Conservation (phyloP, 805 yeast species). For the Cyberlindnera samutprakarnensis region DNA sequence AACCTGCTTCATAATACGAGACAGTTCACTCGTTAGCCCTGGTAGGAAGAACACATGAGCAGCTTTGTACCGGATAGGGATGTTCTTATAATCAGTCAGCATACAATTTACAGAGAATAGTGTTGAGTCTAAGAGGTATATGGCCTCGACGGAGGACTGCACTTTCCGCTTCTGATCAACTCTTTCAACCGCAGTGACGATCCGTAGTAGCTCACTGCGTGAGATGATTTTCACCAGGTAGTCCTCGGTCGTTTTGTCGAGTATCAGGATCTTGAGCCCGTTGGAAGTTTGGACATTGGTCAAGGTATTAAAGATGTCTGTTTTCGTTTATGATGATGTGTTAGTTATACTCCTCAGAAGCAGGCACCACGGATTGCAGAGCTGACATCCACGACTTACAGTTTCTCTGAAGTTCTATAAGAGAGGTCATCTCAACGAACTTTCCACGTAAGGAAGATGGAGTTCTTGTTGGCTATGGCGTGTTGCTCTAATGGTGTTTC, state of each 20-base stretch:
- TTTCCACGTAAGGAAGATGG: too few species aligned
- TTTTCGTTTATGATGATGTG: slow-evolving; percentile 2
- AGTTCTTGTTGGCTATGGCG: too few species aligned
- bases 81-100: slow-evolving; percentile 58
- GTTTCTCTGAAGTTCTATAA: slow-evolving; percentile 30
- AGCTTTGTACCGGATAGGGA: slow-evolving; percentile 63
- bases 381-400: too few species aligned
- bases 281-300: slow-evolving; percentile 36
- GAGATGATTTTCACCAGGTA: slow-evolving; percentile 40
- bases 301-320: slow-evolving; percentile 28
- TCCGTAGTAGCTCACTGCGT: slow-evolving; percentile 39
- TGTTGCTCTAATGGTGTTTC: too few species aligned
- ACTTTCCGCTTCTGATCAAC: slow-evolving; percentile 56
- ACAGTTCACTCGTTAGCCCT: slow-evolving; percentile 32
- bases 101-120: slow-evolving; percentile 68
- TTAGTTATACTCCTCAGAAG: too few species aligned
- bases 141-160: slow-evolving; percentile 63
- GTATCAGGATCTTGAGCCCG: slow-evolving; percentile 42
- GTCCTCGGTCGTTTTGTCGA: slow-evolving; percentile 49
- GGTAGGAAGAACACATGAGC: slow-evolving; percentile 74
- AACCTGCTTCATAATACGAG: slow-evolving; percentile 22
- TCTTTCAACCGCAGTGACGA: slow-evolving; percentile 57
- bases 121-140: slow-evolving; percentile 71
- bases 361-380: too few species aligned
- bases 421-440: slow-evolving; percentile 35